Conservation (phyloP, 2,329 filamentous ascomycete genomes). For the Plenodomus lindquistii region DNA sequence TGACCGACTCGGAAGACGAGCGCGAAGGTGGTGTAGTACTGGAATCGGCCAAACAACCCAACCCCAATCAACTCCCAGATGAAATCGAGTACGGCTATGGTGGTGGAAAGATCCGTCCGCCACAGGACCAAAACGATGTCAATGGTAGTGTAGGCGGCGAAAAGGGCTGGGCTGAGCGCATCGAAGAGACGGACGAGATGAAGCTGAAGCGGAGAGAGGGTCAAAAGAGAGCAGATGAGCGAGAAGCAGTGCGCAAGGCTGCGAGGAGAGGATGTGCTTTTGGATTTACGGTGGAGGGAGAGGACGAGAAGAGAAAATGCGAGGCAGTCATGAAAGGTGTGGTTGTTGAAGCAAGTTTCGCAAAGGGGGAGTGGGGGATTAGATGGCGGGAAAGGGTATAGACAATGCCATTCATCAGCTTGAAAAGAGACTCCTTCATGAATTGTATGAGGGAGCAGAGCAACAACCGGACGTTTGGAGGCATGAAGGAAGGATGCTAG, state of each 20-base stretch:
- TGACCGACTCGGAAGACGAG: conserved; percentile 21
- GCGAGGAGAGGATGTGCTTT: conserved; percentile 65
- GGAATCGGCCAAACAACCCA: conserved; percentile 5
- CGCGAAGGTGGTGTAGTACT: conserved; percentile 19
- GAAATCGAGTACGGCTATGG: conserved; percentile 30
- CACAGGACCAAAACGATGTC: conserved; percentile 54
- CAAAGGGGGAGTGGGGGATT: conserved; percentile 64
- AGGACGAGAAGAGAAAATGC: conserved; percentile 50
- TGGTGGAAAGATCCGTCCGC: conserved; percentile 43
- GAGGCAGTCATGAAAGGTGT: conserved; percentile 63
- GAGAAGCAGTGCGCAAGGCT: conserved; percentile 65
- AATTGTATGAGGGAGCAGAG: too few relatives aligned
- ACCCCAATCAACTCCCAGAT: conserved; percentile 8
- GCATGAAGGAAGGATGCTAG: too few relatives aligned
- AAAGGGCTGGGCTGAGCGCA: conserved; percentile 58
- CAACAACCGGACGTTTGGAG: too few relatives aligned
- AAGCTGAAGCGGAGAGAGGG: conserved; percentile 55
- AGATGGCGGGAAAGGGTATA: conserved; percentile 56
- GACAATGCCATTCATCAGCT: too few relatives aligned
- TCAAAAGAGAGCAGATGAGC: conserved; percentile 52
- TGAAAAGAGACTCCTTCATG: too few relatives aligned
- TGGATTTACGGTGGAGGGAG: conserved; percentile 48
- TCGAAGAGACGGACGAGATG: conserved; percentile 57
- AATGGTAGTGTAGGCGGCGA: conserved; percentile 62
- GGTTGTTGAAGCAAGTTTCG: conserved; percentile 63